Evolutionary conservation across 352 stramenopile genomes (phyloP).

Genomic region (Globisporangium camurandrum): DNA sequence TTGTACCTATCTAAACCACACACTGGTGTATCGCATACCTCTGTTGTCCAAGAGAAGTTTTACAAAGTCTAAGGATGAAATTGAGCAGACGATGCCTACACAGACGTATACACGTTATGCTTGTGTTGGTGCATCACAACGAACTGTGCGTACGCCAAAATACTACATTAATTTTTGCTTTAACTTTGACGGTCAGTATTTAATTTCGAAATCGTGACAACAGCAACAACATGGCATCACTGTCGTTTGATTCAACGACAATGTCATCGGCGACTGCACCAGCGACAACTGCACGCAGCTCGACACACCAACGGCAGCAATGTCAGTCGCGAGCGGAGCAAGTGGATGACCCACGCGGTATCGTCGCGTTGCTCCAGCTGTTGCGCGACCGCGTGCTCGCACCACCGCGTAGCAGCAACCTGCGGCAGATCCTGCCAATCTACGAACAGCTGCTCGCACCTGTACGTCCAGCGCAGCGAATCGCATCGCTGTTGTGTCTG

Average conservation of each 20-base stretch:
- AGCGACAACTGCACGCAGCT: not conserved
- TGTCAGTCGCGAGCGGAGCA: not conserved
- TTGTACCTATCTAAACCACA: no score
- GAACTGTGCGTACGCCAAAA: no score
- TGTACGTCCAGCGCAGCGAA: conserved; percentile 29
- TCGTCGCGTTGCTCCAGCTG: conserved; percentile 34
- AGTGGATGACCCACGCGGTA: conserved; percentile 4
- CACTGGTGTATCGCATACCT: no score
- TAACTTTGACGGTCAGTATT: no score
- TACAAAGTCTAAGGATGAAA: no score
- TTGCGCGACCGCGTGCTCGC: conserved; percentile 30
- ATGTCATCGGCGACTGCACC: not conserved
- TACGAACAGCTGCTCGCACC: conserved; percentile 47
- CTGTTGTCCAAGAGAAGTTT: no score
- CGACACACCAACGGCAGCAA: not conserved
- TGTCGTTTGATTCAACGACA: not conserved
- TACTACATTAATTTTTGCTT: no score
- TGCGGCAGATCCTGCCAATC: conserved; percentile 25
- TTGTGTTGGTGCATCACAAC: not conserved
- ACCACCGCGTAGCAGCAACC: conserved; percentile 10
- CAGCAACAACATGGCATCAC: not conserved
- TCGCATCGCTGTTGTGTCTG: not conserved
- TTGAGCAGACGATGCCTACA: no score
- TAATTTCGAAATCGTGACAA: not conserved
- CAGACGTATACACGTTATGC: no score